Evolutionary conservation across 139 green algal species (phyloP).

Genomic region (Micractinium conductrix): DNA sequence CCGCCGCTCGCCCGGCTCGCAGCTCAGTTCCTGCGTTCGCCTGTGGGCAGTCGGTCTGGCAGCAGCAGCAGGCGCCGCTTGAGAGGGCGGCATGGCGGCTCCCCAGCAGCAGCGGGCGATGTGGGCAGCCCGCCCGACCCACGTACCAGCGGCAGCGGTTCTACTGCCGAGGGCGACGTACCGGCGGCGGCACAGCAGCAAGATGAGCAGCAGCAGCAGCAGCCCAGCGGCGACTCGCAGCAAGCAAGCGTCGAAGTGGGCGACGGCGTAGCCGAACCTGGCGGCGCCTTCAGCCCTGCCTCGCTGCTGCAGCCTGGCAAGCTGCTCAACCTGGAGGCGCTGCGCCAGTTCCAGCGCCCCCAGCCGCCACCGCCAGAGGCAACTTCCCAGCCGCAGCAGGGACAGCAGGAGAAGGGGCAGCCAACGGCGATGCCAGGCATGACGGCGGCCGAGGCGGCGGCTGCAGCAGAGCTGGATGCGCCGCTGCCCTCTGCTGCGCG

Average conservation of each 20-base stretch:
- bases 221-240: neutral
- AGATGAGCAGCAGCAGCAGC: neutral
- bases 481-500: neutral
- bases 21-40: no score
- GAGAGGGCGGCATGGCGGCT: no score
- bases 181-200: neutral
- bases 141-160: neutral
- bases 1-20: no score
- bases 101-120: neutral
- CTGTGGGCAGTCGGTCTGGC: no score
- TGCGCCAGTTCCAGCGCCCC: slow-evolving; percentile 5
- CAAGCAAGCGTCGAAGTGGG: neutral
- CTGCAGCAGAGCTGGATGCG: neutral
- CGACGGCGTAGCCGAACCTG: neutral
- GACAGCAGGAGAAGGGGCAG: neutral
- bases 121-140: neutral
- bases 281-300: neutral
- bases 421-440: neutral
- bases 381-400: slow-evolving; percentile 27
- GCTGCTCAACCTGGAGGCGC: neutral
- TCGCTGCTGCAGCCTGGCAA: neutral
- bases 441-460: neutral
- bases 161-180: neutral
- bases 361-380: no score
- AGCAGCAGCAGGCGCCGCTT: no score